Evolutionary conservation across 176 grass and related monocot species (phyloP).

Genomic region (Triticum turgidum): DNA sequence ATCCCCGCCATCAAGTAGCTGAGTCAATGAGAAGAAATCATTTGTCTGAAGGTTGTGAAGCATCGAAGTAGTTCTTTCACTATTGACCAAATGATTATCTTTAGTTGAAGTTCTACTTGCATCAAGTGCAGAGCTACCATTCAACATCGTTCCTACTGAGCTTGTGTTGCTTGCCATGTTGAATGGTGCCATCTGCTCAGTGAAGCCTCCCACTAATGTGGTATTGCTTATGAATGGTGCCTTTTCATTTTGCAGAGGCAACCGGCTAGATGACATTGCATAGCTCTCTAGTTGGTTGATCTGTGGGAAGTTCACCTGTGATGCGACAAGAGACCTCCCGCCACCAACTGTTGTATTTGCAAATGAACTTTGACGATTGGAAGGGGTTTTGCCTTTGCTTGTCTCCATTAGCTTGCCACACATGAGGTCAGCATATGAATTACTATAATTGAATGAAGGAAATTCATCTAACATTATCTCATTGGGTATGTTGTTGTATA

Average conservation of each 20-base stretch:
- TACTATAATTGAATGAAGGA: neutral
- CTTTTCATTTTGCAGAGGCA: neutral
- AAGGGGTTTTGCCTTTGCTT: neutral
- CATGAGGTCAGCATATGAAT: neutral
- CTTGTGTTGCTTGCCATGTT: neutral
- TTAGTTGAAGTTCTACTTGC: neutral
- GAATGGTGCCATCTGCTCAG: neutral
- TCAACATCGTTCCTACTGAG: neutral
- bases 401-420: neutral
- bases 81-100: constrained; percentile 6
- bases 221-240: neutral
- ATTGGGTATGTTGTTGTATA: constrained; percentile 26
- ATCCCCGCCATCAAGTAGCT: neutral
- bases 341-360: neutral
- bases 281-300: neutral
- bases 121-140: neutral
- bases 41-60: neutral
- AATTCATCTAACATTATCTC: neutral
- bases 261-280: neutral
- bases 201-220: neutral
- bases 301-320: neutral
- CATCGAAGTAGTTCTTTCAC: constrained; percentile 1
- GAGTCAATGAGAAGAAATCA: neutral
- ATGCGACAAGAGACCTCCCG: neutral
- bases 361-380: neutral